These are phyloP conservation scores for Cadophora malorum DNA, from an alignment of 2,329 filamentous ascomycete species.

Conservation along the genomic window DNA sequence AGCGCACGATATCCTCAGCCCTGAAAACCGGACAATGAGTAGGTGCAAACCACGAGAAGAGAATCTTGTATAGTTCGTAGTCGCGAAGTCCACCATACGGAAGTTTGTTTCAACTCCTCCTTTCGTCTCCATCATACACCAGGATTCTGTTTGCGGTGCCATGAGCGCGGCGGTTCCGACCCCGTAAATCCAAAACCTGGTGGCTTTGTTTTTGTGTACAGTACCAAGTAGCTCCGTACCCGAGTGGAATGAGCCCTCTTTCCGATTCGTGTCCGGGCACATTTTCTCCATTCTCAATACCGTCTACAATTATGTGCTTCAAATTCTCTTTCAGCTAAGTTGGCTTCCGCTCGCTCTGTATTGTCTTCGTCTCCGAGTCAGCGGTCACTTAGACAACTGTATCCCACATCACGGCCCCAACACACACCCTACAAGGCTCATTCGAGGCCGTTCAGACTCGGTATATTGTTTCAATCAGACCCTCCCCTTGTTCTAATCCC, in stretches of 20 bases:
- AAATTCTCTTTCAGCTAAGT: too few species aligned
- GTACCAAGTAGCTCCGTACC: background rate
- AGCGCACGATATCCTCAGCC: background rate
- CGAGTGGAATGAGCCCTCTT: background rate
- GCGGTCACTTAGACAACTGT: background rate
- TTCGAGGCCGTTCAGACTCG: background rate
- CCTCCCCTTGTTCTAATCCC: background rate
- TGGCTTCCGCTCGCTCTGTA: background rate
- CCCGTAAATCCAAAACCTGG: constrained; percentile 1
- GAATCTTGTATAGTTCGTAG: too few species aligned
- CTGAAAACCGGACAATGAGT: background rate
- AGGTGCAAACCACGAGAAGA: background rate
- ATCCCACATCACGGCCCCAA: background rate
- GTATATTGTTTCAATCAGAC: background rate
- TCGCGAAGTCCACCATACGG: background rate
- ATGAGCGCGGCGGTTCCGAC: background rate
- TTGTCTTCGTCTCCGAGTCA: background rate
- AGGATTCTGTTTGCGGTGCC: background rate
- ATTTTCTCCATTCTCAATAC: too few species aligned
- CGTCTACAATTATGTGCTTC: too few species aligned
- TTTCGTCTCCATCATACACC: background rate
- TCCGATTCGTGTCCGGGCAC: background rate
- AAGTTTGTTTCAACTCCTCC: background rate
- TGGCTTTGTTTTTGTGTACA: too few species aligned
- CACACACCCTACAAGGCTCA: background rate